Base-by-base conservation (phyloP, 257 asterid species). In the Salvia splendens region DNA sequence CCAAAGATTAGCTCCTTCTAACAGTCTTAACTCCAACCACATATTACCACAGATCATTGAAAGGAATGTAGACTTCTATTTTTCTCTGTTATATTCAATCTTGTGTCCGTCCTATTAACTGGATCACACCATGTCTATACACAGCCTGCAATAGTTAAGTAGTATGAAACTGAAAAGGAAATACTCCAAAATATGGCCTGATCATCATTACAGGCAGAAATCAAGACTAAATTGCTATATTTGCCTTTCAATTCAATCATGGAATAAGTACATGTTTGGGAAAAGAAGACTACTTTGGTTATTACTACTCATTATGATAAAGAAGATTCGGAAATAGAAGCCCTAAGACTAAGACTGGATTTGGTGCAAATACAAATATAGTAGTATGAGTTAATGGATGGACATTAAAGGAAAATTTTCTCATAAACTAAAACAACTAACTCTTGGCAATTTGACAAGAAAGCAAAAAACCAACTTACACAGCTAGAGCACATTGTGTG, bases 401-500 rank as follows among this genome's bases (percentile, higher is more conserved):
- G 59, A 35, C 7, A 61, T 30, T 7, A 16, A 40, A 61, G 17
- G 8, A 15, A 52, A 20, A 28, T 10, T 5, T 17, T 12, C 16
- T 11, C 40, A 9, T 1, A 10, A 33, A 40, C 3, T 38, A 1
- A 12, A 63, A 40, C 0, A 63, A 40, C 0, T 8, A 46, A 30
- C 12, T 8, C 2, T 40, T 7, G 8, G 45, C 11, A 8, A 40
- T 40, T 40, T 40, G 8, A 5, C 36, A 48, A 5, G 20, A 17
- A 5, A 35, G 4, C 33, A 16, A 51, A 51, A 53, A 16, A 59
- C 35, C 3, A 40, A 59, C 51, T 40, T 56, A 48, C n/a, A 42
- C 30, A 24, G 30, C 65, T 50, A 71, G 11, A 63, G 45, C 59
- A 52, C 35, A 42, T 59, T 53, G 51, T 16, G 10, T 52, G 51